phyloP scores from a whole-genome alignment of 2,329 filamentous ascomycete species.

The Periconia sp. region DNA sequence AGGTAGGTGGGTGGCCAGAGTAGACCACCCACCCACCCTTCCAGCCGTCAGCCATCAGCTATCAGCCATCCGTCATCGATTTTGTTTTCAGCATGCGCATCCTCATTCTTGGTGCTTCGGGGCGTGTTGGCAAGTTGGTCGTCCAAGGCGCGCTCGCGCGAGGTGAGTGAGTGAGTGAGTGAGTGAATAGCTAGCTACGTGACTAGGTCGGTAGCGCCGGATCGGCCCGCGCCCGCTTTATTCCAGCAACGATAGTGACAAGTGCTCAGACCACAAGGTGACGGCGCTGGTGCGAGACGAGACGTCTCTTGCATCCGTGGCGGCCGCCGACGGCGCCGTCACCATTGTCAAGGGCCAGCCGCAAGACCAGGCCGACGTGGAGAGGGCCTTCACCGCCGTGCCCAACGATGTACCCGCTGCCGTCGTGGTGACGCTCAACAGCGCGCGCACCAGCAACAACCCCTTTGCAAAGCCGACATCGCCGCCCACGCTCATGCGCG shows the following conservation, averaged over 20 bases:
- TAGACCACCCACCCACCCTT: too few species aligned
- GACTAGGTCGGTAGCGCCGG: too few species aligned
- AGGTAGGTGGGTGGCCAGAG: too few species aligned
- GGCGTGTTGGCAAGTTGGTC: slow-evolving; percentile 55
- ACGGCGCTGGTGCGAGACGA: slow-evolving; percentile 55
- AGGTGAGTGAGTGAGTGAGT: not conserved
- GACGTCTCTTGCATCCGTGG: slow-evolving; percentile 30
- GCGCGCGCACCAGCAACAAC: slow-evolving; percentile 53
- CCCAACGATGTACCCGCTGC: slow-evolving; percentile 32
- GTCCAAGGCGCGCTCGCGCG: slow-evolving; percentile 48
- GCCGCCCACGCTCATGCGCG: slow-evolving; percentile 55
- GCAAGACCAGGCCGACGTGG: slow-evolving; percentile 45
- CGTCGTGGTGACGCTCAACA: slow-evolving; percentile 58
- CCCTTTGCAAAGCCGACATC: slow-evolving; percentile 56
- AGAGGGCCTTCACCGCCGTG: slow-evolving; percentile 47
- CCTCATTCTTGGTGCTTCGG: slow-evolving; percentile 56
- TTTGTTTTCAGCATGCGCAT: slow-evolving; percentile 44
- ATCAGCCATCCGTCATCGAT: not conserved
- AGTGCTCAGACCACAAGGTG: slow-evolving; percentile 46
- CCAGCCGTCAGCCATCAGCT: not conserved
- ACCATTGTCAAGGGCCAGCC: slow-evolving; percentile 49
- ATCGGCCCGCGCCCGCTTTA: slow-evolving; percentile 3
- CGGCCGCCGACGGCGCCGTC: slow-evolving; percentile 35
- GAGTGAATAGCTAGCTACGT: slow-evolving; percentile 9
- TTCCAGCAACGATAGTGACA: slow-evolving; percentile 5